Evolutionary conservation across 352 stramenopile species (phyloP), one percentile per base, ranked within the genome.

Genomic region (Aphanomyces astaci): DNA sequence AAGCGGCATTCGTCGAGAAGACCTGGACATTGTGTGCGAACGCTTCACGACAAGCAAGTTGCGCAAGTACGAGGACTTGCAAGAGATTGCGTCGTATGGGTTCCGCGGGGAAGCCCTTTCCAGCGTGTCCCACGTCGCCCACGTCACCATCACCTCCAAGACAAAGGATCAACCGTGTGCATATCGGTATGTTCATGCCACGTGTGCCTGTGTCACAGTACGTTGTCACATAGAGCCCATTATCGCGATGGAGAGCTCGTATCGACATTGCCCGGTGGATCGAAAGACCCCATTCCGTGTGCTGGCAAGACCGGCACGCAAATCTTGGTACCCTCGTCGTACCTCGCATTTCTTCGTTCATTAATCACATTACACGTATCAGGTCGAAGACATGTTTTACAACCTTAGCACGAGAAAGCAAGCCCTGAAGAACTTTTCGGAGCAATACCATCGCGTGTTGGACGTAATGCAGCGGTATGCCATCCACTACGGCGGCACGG

Each of bases 91-190:
- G 13, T 99, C 96, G 39, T 99, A 99, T 78, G 97, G 97, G 24
- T 99, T 99, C 78, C 89, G 97, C 15, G 97, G 97, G 0, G 97
- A 99, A 82, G 97, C 97, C 15, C 85, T 99, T 30, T 96, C 96
- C 30, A 98, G 89, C 68, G 97, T 99, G 69, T 97, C 89, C 43
- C 90, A 98, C 63, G 96, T 99, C 28, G 90, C 94, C 3, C 80
- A 96, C 66, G 88, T 98, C 27, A 83, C 86, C 10, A 95, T 97
- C 75, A 93, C 84, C 7, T 94, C 88, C 57, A 94, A 93, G 70
- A 94, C 84, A 9, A 76, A 74, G 11, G 75, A 80, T 7, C 75
- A 95, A 59, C 73, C 76, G 0, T 96, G 87, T 36, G 89, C 87
- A 2, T 96, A 90, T 74, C 89, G 85, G 86, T 94, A 32, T 32